phyloP scores from a whole-genome alignment of 1,139 yeast species.

The Pichiaceae sp. region DNA sequence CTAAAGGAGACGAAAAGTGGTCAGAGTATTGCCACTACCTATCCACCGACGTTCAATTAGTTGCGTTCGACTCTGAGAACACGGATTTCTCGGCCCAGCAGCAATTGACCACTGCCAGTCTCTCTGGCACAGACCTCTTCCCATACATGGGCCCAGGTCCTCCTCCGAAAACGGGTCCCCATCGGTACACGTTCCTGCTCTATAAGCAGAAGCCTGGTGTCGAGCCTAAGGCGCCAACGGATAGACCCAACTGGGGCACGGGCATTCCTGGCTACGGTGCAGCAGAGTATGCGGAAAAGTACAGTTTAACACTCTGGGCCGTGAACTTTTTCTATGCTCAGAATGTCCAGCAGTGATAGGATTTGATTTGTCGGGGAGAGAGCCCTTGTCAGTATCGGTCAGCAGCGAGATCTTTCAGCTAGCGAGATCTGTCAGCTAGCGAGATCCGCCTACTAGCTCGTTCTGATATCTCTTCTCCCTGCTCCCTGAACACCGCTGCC shows the following conservation, averaged over 20 bases:
- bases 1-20: slow-evolving; percentile 75
- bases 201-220: slow-evolving; percentile 51
- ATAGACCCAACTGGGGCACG: slow-evolving; percentile 82
- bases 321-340: slow-evolving; percentile 77
- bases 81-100: slow-evolving; percentile 23
- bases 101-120: slow-evolving; percentile 19
- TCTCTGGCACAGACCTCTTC: slow-evolving; percentile 24
- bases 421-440: no score
- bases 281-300: slow-evolving; percentile 62
- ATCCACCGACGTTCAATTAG: slow-evolving; percentile 51
- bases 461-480: no score
- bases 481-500: no score
- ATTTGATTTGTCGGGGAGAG: no score
- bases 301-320: slow-evolving; percentile 58
- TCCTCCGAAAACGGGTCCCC: slow-evolving; percentile 73
- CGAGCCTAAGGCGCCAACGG: slow-evolving; percentile 35
- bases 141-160: slow-evolving; percentile 79
- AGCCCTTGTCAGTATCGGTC: no score
- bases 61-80: slow-evolving; percentile 16
- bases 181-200: slow-evolving; percentile 70
- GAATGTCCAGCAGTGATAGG: slow-evolving; percentile 32
- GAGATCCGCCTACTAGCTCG: no score
- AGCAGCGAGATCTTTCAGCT: no score
- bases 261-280: slow-evolving; percentile 70
- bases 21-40: slow-evolving; percentile 81